Base-by-base conservation (phyloP, 2,329 filamentous ascomycete species). In the Parastagonospora avenae region DNA sequence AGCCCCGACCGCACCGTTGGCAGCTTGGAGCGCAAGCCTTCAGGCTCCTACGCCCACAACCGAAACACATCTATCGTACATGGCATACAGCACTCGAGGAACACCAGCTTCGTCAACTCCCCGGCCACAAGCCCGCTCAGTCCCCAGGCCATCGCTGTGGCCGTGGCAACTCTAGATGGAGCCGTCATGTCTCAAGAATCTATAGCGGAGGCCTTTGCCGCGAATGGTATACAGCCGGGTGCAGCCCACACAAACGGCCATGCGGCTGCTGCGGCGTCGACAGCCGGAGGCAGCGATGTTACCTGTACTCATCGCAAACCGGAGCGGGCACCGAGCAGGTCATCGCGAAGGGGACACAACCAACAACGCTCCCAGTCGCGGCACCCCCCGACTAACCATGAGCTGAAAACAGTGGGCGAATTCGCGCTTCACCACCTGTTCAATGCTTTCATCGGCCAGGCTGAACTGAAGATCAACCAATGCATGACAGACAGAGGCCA, bases 61-160 rank as follows among this genome's bases (percentile, higher is more conserved):
- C 88, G 94, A 48, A 92, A 99, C 77, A 96, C 93, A 0, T 97
- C 93, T 42, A 97, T 97, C 64, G 92, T 97, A 50, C 91, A 97
- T 85, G 93, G 94, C 67, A 87, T 96, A 62, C 92, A 96, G 73
- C 94, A 99, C 75, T 89, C 84, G 49, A 79, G 93, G 76, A 96
- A 95, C 82, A 89, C 92, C 64, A 97, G 92, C 77, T 85, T 89
- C 67, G 85, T 87, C 59, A 92, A 90, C 71, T 85, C 89, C 49
- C 85, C 88, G 31, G 88, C 80, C 37, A 77, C 88, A 27, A 96
- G 90, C 73, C 93, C 93, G 51, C 80, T 97, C 66, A 96, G 91
- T 74, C 91, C 92, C 47, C 89, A 95, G 74, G 87, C 92, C 74
- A 92, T 93, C 66, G 86, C 89, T 57, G 71, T 75, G 58, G 69